Evolutionary conservation across 768 basidiomycete species (phyloP).

Genomic region (Termitomyces sp.): DNA sequence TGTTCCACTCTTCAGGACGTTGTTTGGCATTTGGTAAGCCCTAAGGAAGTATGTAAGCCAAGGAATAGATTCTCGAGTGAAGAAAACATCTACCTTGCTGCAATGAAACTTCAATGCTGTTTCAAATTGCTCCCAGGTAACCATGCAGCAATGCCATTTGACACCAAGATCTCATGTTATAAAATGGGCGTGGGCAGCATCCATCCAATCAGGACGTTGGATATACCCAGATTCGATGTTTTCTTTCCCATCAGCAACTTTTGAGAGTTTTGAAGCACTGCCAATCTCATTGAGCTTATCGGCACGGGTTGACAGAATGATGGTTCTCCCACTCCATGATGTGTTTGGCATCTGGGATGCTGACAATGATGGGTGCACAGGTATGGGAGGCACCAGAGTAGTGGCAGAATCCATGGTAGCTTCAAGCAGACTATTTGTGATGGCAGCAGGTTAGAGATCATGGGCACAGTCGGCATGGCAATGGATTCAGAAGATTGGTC

Average conservation of each 20-base stretch:
- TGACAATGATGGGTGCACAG: not conserved
- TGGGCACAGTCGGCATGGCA: not conserved
- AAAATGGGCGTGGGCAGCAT: not conserved
- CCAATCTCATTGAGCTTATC: not conserved
- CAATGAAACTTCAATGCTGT: not conserved
- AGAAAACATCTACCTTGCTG: not conserved
- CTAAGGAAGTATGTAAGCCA: not conserved
- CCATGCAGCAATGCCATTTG: not conserved
- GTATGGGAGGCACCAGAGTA: not conserved
- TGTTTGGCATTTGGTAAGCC: not conserved
- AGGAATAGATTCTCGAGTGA: not conserved
- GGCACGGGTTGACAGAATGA: not conserved
- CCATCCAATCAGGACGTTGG: not conserved
- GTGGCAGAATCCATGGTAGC: not conserved
- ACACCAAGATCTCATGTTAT: not conserved
- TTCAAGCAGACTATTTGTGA: too few species aligned
- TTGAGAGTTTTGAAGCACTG: not conserved
- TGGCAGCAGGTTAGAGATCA: too few species aligned
- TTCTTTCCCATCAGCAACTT: not conserved
- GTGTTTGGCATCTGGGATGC: not conserved
- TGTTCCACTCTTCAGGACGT: conserved; percentile 9
- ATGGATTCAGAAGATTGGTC: not conserved
- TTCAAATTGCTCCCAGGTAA: not conserved
- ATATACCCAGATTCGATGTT: not conserved
- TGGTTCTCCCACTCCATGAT: not conserved